A percentile compares a stretch with the other conserved stretches of the same genome.
Evolutionary conservation across 2,329 filamentous ascomycete species (phyloP).

Genomic region (Ophiocordyceps polyrhachis-furcata): DNA sequence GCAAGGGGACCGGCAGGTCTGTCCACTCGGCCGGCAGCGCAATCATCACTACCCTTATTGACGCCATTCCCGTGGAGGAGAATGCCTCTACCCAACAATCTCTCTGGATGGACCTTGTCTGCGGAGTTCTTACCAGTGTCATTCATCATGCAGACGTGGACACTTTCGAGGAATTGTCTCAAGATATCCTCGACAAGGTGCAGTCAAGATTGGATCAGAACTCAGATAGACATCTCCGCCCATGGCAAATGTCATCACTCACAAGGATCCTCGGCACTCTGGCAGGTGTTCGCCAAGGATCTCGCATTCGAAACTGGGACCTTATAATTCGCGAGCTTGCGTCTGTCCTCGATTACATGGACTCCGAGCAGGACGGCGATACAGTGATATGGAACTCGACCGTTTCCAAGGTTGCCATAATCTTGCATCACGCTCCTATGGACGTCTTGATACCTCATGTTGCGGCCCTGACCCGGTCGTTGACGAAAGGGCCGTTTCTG

Average conservation of each 20-base stretch:
- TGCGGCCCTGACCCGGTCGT: slow-evolving; percentile 40
- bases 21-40: slow-evolving; percentile 41
- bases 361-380: slow-evolving; percentile 9
- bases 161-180: slow-evolving; percentile 51
- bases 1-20: slow-evolving; percentile 40
- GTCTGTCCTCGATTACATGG: slow-evolving; percentile 28
- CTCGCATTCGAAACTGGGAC: slow-evolving; percentile 55
- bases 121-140: slow-evolving; percentile 60
- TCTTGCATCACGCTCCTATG: slow-evolving; percentile 60
- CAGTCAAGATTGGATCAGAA: slow-evolving; percentile 17
- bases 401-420: slow-evolving; percentile 41
- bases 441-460: slow-evolving; percentile 58
- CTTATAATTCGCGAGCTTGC: slow-evolving; percentile 37
- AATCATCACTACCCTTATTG: slow-evolving; percentile 32
- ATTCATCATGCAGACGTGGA: slow-evolving; percentile 65
- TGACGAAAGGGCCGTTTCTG: slow-evolving; percentile 48
- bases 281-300: slow-evolving; percentile 65
- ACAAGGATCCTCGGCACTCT: slow-evolving; percentile 47
- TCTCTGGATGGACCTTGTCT: slow-evolving; percentile 46
- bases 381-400: slow-evolving; percentile 36
- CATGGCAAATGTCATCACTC: slow-evolving; percentile 26
- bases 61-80: slow-evolving; percentile 30
- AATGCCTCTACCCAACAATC: slow-evolving; percentile 25
- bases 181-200: slow-evolving; percentile 37
- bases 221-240: slow-evolving; percentile 1